These are phyloP conservation scores for Chytriomyces hyalinus DNA, from an alignment of 192 early-diverging fungal species.

Conservation along the genomic window DNA sequence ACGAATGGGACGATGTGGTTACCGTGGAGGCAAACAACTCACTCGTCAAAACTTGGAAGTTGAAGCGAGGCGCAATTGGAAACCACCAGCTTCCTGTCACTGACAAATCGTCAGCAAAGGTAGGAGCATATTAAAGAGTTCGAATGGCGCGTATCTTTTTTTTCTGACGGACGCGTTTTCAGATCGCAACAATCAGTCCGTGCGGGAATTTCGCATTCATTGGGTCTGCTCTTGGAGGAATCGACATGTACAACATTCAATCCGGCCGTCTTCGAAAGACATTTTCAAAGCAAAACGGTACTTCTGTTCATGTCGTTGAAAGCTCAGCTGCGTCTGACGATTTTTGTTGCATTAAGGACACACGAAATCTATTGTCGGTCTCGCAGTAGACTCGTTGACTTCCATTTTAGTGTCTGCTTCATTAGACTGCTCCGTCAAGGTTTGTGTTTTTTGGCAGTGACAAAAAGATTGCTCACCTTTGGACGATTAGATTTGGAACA, in stretches of 20 bases:
- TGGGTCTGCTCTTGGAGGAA: slow-evolving; percentile 73
- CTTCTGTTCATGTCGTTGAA: background rate
- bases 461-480: slow-evolving; percentile 1
- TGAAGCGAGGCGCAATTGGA: slow-evolving; percentile 76
- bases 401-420: slow-evolving; percentile 73
- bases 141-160: slow-evolving; percentile 1
- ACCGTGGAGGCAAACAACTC: slow-evolving; percentile 82
- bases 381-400: slow-evolving; percentile 77
- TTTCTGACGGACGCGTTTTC: slow-evolving; percentile 36
- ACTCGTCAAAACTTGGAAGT: slow-evolving; percentile 82
- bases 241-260: slow-evolving; percentile 97
- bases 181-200: slow-evolving; percentile 66
- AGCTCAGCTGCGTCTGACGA: background rate
- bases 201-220: slow-evolving; percentile 96
- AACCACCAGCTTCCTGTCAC: slow-evolving; percentile 66
- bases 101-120: slow-evolving; percentile 67
- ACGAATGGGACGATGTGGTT: slow-evolving; percentile 92
- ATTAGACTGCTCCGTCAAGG: slow-evolving; percentile 82
- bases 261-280: slow-evolving; percentile 79
- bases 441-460: slow-evolving; percentile 36
- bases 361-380: slow-evolving; percentile 77
- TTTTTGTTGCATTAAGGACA: slow-evolving; percentile 57
- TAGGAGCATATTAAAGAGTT: slow-evolving; percentile 6
- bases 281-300: slow-evolving; percentile 56
- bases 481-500: slow-evolving; percentile 75